A percentile compares a stretch with the other conserved stretches of the same genome.
phyloP scores from a whole-genome alignment of 108 stramenopile species.

The Cyclotella baltica region DNA sequence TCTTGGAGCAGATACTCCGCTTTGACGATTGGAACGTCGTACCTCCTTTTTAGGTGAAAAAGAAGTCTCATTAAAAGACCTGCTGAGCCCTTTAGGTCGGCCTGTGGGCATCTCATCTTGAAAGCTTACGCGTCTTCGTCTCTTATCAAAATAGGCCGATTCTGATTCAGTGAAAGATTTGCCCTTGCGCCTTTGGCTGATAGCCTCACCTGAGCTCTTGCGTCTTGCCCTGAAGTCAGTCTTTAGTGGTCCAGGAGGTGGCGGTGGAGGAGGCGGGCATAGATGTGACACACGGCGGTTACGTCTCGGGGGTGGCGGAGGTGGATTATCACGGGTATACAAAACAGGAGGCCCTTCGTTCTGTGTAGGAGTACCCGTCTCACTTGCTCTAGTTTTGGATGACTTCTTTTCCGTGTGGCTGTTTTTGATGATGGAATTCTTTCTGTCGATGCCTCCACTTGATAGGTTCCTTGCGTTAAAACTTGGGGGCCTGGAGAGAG shows the following conservation, averaged over 20 bases:
- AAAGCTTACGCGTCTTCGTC: neutral
- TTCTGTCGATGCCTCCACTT: neutral
- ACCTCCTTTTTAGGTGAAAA: neutral
- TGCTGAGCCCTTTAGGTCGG: neutral
- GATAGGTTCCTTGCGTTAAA: neutral
- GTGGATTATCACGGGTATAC: slow-evolving; percentile 11
- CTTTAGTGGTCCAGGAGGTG: neutral
- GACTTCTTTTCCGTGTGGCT: neutral
- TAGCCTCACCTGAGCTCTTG: neutral
- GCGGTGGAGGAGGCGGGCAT: neutral
- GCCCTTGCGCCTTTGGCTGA: neutral
- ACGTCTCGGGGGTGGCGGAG: slow-evolving; percentile 8
- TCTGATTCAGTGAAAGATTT: neutral
- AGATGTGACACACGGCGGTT: neutral
- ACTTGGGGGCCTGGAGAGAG: neutral
- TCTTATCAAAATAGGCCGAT: neutral
- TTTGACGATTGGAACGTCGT: neutral
- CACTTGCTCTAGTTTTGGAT: neutral
- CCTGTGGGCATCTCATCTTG: neutral
- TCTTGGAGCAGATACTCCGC: too few relatives aligned
- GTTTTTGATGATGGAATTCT: neutral
- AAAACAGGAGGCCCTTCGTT: neutral
- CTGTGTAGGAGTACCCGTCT: too few relatives aligned
- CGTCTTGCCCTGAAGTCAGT: neutral
- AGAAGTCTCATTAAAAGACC: neutral